Base-by-base conservation (phyloP, 192 early-diverging fungal species). In the Coemansia sp. region DNA sequence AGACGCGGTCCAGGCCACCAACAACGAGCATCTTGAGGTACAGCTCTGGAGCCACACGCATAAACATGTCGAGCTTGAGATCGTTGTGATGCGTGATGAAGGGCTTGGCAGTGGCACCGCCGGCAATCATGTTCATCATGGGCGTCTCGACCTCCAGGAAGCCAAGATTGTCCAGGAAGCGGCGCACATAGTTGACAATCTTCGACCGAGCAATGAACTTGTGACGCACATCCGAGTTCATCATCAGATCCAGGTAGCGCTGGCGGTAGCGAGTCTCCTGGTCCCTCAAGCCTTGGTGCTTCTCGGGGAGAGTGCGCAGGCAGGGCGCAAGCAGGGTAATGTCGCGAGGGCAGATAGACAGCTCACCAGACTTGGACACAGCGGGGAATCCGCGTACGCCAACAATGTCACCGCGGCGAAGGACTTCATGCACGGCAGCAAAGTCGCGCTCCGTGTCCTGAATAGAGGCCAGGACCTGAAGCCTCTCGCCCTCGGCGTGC, bases 91-190 rank as follows among this genome's bases (percentile, higher is more conserved):
- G 95, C 32, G 97, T 99, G 62, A 95, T 80, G 76, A 99, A 99
- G 19, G 97, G 97, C 84, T 95, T 97, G 65, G 97, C 97, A n/a
- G 95, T 96, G 46, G 97, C 95, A 57, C 97, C 95, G 70, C 91
- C 91, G 12, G 91, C 90, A 83, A 97, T 94, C 90, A 92, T 90
- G 86, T 95, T 96, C 95, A 99, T 98, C 95, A 98, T 98, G 33
- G 97, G 97, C n/a, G 97, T 99, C 75, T 99, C 97, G 48, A 99
- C 97, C 83, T 99, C 97, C 53, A 99, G 84, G 84, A 99, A 99
- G 37, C 91, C 93, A 34, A 87, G 87, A 64, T 91, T 85, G 75
- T 99, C 97, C 58, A 99, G 83, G 85, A 95, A 99, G 36, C 85
- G 84, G 62, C 97, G 91, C 32, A 99, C 83, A 70, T 99, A 97